Percentiles rank a stretch among this genome's conserved stretches.
Conservation (phyloP, 768 basidiomycete species). For the Amanita thiersii region DNA sequence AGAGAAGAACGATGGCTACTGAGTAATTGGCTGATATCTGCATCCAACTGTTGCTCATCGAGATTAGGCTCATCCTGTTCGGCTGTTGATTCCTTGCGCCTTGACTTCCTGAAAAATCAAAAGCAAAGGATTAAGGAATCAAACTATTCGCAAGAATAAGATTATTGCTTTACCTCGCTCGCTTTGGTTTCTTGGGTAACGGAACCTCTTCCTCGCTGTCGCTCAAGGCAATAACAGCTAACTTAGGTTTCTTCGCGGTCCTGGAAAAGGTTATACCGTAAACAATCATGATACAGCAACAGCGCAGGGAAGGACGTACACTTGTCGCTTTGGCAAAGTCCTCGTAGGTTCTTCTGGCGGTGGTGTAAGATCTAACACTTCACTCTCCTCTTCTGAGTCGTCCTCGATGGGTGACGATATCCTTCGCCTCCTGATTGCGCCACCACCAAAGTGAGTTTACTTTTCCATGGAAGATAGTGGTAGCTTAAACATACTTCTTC, state of each 20-base stretch:
- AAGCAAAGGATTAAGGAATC: not conserved
- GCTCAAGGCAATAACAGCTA: conserved; percentile 26
- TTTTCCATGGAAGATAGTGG: not conserved
- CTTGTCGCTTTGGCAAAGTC: conserved; percentile 47
- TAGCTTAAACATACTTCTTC: conserved; percentile 29
- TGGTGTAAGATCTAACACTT: conserved; percentile 24
- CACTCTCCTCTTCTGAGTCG: conserved; percentile 29
- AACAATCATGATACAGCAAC: not conserved
- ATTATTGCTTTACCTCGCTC: conserved; percentile 11
- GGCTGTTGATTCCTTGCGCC: conserved; percentile 12
- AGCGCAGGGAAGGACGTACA: conserved; percentile 30
- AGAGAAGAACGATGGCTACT: conserved; percentile 13
- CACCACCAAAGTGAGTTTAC: not conserved
- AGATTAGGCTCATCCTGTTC: no score
- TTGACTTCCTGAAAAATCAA: conserved; percentile 6
- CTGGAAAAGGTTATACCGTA: conserved; percentile 15
- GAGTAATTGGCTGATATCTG: conserved; percentile 31
- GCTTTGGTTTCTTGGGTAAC: conserved; percentile 11
- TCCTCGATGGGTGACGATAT: conserved; percentile 47
- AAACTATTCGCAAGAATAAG: conserved; percentile 9
- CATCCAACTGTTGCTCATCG: conserved; percentile 33
- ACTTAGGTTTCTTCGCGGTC: conserved; percentile 28
- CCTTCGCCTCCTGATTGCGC: conserved; percentile 38
- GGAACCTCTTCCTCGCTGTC: conserved; percentile 22
- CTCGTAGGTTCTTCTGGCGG: conserved; percentile 37